These are phyloP conservation scores for Penicillium canariense DNA, from an alignment of 495 filamentous ascomycete species.

Conservation along the genomic window DNA sequence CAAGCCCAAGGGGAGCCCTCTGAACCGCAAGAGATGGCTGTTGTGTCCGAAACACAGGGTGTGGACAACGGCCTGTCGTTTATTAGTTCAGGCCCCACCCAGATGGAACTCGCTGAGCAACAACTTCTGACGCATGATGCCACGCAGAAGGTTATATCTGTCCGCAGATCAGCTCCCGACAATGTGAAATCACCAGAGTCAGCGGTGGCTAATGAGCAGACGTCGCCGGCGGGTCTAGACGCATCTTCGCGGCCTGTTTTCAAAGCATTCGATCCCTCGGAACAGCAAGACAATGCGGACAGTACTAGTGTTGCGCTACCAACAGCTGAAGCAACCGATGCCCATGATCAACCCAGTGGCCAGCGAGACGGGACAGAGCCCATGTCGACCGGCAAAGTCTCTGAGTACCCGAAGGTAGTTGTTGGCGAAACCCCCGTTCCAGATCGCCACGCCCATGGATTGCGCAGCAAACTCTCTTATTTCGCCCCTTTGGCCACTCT, in stretches of 20 bases:
- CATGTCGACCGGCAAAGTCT: neutral
- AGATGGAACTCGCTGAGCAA: slow-evolving; percentile 6
- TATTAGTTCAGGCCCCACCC: neutral
- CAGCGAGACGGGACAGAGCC: neutral
- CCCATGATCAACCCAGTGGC: neutral
- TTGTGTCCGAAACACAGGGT: neutral
- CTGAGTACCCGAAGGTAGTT: slow-evolving; percentile 5
- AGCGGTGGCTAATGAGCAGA: neutral
- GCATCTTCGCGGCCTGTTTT: neutral
- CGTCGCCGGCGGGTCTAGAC: slow-evolving; percentile 1
- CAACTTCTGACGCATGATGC: slow-evolving; percentile 24
- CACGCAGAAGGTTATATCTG: slow-evolving; percentile 19
- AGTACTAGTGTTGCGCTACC: slow-evolving; percentile 7
- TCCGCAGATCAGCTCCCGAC: neutral
- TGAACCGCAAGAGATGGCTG: neutral
- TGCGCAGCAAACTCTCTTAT: slow-evolving; percentile 63
- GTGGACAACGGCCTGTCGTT: neutral
- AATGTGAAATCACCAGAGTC: slow-evolving; percentile 5
- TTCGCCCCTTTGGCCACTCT: slow-evolving; percentile 68
- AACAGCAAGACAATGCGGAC: neutral
- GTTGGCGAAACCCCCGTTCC: slow-evolving; percentile 16
- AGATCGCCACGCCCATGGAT: slow-evolving; percentile 42
- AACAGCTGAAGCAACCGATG: neutral
- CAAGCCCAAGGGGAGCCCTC: neutral
- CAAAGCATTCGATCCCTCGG: neutral